Evolutionary conservation across 2,329 filamentous ascomycete species (phyloP), one percentile per base, ranked within the genome.

Genomic region (Colletotrichum limetticola): DNA sequence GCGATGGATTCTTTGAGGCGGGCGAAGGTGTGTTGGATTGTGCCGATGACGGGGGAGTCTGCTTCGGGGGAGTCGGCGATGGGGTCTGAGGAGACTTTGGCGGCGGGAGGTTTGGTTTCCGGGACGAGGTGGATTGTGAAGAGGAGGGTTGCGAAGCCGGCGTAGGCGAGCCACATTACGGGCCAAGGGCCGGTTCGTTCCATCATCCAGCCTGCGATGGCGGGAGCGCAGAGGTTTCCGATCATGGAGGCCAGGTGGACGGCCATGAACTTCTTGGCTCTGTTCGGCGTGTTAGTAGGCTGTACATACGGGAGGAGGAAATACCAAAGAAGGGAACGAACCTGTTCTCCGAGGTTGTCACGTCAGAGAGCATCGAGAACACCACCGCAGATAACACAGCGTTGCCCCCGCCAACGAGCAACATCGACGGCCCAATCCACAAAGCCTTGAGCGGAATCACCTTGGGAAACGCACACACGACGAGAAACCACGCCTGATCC

Each of bases 201-300:
- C 83, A 85, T 84, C 66, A 85, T 77, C 24, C 76, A 73, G 2
- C 80, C 80, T 4, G 83, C 79, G 3, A 85, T 53, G 1, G 82
- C 78, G 0, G 83, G 83, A 3, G 81, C 81, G 35, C 84, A 68
- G 6, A 85, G 72, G 32, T 82, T 80, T 5, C 81, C 83, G 0
- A 80, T 67, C 53, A 84, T 75, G 26, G 77, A 78, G 2, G 76
- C 75, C 26, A 79, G 77, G 66, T 77, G 76, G 5, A 80, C 75
- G 0, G 78, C 75, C 70, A 85, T 78, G 69, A 85, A 85, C 42
- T 75, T 76, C 16, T 82, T 78, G 24, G 83, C 78, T 72, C 83
- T 85, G 61, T 26, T 14, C 4, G 1, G 16, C 1, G 11, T 4
- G 30, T 74, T 26, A 74, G 62, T 5, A 11, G 32, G 12, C 4